Evolutionary conservation across 768 basidiomycete genomes (phyloP), one percentile per base, ranked within the genome.

Genomic region (Tulasnella sp.): DNA sequence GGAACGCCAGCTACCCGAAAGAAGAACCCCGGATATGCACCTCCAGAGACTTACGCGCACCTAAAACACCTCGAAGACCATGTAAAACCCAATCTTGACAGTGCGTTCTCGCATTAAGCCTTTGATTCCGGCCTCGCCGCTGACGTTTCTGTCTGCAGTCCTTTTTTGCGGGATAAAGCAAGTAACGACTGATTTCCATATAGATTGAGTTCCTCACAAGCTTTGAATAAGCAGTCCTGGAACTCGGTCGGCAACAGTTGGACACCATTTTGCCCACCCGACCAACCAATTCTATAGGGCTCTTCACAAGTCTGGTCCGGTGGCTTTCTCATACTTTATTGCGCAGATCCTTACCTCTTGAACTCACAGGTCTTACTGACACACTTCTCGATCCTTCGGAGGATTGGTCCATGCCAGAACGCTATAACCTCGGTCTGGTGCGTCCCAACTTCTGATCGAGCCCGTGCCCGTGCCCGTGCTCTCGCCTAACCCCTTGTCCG

Each of bases 121-220:
- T 36, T 74, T 76, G 40, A 42, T 56, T 24, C 27, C 31, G 27
- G 78, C 34, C 2, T 56, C 16, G 74, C 34, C 48, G 39, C 31
- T 39, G 62, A 68, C 62, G 2, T 18, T 24, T 81, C 27, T 12
- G 16, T 10, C 46, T 36, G 0, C 75, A 95, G 94, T 95, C 34
- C 81, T 95, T 19, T 94, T 96, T 81, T 95, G 93, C 82, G 94
- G 95, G 10, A 94, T 96, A 74, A 96, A 95, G 94, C 94, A 81
- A 77, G 84, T 88, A 81, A 21, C 24, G 39, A 36, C 73, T 24
- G 16, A n/a, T 9, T 21, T 34, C 24, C 36, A 18, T 27, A 48
- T 48, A n/a, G 44, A 27, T 19, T 76, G 76, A 5, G 52, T 68
- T 56, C n/a, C 62, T 74, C n/a, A 74, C 31, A 36, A 7, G 16